These are phyloP conservation scores for Sanghuangporus baumii DNA, from an alignment of 1,284 basidiomycete genomes.

Conservation along the genomic window DNA sequence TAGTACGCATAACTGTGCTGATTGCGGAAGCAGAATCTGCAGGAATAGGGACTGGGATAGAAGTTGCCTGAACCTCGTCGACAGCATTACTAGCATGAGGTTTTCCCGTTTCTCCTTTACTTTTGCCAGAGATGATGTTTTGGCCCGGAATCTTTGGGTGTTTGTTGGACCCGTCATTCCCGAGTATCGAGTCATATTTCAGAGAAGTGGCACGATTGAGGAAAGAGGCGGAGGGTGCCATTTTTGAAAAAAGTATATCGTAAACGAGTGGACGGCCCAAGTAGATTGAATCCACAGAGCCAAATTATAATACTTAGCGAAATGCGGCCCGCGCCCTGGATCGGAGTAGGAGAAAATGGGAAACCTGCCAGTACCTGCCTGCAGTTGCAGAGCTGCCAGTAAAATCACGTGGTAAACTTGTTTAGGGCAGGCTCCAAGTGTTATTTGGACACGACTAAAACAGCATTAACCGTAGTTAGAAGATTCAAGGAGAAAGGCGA, in stretches of 20 bases:
- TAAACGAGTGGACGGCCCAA: slow-evolving; percentile 14
- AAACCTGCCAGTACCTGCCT: neutral
- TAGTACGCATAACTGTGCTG: slow-evolving; percentile 6
- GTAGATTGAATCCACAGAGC: neutral
- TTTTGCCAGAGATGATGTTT: neutral
- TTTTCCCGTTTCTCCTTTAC: neutral
- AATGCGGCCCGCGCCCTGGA: slow-evolving; percentile 3
- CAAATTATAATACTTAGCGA: neutral
- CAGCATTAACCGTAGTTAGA: too few species aligned
- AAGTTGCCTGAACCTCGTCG: slow-evolving; percentile 7
- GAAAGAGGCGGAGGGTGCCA: neutral
- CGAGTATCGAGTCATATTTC: neutral
- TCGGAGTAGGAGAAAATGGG: neutral
- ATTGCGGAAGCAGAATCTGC: neutral
- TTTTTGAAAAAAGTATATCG: neutral
- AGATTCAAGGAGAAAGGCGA: too few species aligned
- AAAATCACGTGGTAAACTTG: too few species aligned
- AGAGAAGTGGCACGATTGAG: neutral
- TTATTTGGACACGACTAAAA: too few species aligned
- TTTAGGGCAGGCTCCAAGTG: too few species aligned
- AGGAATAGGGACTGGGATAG: slow-evolving; percentile 15
- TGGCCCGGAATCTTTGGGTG: neutral
- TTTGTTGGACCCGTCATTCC: neutral
- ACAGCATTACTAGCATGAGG: neutral
- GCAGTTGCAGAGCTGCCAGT: too few species aligned